phyloP scores from a whole-genome alignment of 2,329 filamentous ascomycete species.

The Ophiostoma montium region DNA sequence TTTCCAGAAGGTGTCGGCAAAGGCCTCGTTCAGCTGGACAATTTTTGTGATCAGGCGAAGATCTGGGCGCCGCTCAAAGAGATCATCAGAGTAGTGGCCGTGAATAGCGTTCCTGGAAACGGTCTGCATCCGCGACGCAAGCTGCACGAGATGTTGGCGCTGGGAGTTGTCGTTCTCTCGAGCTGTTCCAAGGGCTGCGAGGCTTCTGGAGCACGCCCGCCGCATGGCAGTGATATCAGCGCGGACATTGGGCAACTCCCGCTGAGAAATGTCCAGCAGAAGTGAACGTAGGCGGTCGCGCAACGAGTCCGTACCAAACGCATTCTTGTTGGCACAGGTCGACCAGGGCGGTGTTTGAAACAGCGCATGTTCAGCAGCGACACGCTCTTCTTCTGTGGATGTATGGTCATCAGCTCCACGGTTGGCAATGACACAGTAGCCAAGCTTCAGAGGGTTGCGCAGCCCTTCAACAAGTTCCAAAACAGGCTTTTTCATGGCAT shows the following conservation, averaged over 20 bases:
- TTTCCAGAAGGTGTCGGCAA: constrained; percentile 17
- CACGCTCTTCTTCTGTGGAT: constrained; percentile 20
- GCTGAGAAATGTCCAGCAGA: neutral
- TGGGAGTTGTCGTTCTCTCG: neutral
- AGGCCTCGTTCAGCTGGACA: constrained; percentile 23
- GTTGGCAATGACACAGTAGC: constrained; percentile 36
- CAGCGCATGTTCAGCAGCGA: constrained; percentile 16
- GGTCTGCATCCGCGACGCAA: neutral
- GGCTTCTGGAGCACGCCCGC: neutral
- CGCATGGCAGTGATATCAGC: neutral
- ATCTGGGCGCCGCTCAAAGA: constrained; percentile 17
- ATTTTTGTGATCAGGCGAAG: constrained; percentile 26
- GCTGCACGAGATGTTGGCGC: neutral
- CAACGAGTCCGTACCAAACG: neutral
- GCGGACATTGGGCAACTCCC: neutral
- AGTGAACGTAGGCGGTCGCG: neutral
- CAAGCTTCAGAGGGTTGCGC: constrained; percentile 27
- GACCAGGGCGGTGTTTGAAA: neutral
- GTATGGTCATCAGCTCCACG: constrained; percentile 28
- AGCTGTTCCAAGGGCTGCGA: neutral
- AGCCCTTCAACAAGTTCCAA: constrained; percentile 29
- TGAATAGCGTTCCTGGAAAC: neutral
- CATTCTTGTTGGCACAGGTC: neutral
- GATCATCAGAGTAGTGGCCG: constrained; percentile 19
- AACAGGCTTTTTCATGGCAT: constrained; percentile 23